phyloP scores from a whole-genome alignment of 2,329 filamentous ascomycete genomes.

The Fonsecaea nubica region DNA sequence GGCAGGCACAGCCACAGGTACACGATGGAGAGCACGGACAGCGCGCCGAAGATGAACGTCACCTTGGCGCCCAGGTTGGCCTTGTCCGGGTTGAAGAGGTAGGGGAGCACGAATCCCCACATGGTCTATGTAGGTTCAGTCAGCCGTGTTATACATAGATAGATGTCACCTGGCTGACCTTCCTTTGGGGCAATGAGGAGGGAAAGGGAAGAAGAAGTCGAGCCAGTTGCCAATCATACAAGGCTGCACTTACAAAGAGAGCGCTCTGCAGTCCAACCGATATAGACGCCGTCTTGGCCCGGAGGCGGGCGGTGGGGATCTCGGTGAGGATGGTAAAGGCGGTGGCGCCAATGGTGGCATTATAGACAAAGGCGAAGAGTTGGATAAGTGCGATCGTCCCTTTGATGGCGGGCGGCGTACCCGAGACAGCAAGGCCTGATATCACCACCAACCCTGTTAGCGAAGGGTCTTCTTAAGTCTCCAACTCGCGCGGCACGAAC shows the following conservation, averaged over 20 bases:
- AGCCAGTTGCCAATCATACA: neutral
- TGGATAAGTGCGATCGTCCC: conserved; percentile 46
- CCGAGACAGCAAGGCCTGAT: conserved; percentile 41
- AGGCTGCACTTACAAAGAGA: conserved; percentile 22
- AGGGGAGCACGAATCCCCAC: conserved; percentile 49
- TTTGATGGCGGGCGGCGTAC: conserved; percentile 21
- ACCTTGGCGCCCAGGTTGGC: conserved; percentile 50
- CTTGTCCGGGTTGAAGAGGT: conserved; percentile 46
- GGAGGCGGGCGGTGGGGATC: conserved; percentile 48
- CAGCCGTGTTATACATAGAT: neutral
- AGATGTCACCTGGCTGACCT: neutral
- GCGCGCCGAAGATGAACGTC: conserved; percentile 51
- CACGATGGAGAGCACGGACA: conserved; percentile 39
- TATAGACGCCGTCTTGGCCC: conserved; percentile 48
- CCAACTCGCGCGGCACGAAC: neutral
- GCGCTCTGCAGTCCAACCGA: conserved; percentile 25
- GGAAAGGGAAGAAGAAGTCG: neutral
- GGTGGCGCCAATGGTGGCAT: conserved; percentile 52
- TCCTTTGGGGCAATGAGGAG: neutral
- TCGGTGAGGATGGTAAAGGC: conserved; percentile 50
- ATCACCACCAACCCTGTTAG: neutral
- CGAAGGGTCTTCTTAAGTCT: neutral
- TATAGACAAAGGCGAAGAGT: conserved; percentile 50
- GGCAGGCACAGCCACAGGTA: conserved; percentile 48
- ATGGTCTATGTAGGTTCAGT: conserved; percentile 33